A percentile compares a stretch with the other conserved stretches of the same genome.
Evolutionary conservation across 768 basidiomycete genomes (phyloP).

Genomic region (Auriscalpium microsporum): DNA sequence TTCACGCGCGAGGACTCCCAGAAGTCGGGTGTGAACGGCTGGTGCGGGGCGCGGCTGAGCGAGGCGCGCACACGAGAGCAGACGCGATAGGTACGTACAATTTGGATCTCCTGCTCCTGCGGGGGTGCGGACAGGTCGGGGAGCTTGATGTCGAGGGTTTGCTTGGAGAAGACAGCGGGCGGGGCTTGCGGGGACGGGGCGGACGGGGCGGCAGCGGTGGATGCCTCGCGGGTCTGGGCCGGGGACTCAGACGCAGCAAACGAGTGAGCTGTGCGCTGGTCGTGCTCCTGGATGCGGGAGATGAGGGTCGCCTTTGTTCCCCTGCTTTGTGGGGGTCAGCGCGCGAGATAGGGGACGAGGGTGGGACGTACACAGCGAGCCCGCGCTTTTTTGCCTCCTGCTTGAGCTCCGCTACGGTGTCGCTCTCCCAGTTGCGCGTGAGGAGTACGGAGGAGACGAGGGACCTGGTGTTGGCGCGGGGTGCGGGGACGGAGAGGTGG

Average conservation of each 20-base stretch:
- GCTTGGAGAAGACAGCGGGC: slow-evolving; percentile 20
- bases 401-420: slow-evolving; percentile 40
- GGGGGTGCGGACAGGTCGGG: slow-evolving; percentile 45
- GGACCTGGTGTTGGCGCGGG: slow-evolving; percentile 13
- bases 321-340: slow-evolving; percentile 29
- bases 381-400: slow-evolving; percentile 49
- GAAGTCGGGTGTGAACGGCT: slow-evolving; percentile 57
- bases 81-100: slow-evolving; percentile 37
- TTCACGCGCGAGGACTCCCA: slow-evolving; percentile 42
- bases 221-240: slow-evolving; percentile 20
- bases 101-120: slow-evolving; percentile 39
- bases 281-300: slow-evolving; percentile 43
- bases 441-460: slow-evolving; percentile 52
- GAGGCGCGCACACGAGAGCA: slow-evolving; percentile 4
- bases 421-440: slow-evolving; percentile 46
- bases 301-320: slow-evolving; percentile 54
- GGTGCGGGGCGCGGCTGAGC: slow-evolving; percentile 3
- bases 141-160: slow-evolving; percentile 41
- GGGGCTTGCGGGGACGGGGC: slow-evolving; percentile 17
- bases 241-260: slow-evolving; percentile 2
- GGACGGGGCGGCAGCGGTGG: slow-evolving; percentile 11
- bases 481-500: slow-evolving; percentile 2
- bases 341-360: slow-evolving; percentile 3
- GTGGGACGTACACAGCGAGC: slow-evolving; percentile 39
- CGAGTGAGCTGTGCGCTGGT: slow-evolving; percentile 16